Evolutionary conservation across 352 stramenopile species (phyloP).

Genomic region (Blastocystis sp.): DNA sequence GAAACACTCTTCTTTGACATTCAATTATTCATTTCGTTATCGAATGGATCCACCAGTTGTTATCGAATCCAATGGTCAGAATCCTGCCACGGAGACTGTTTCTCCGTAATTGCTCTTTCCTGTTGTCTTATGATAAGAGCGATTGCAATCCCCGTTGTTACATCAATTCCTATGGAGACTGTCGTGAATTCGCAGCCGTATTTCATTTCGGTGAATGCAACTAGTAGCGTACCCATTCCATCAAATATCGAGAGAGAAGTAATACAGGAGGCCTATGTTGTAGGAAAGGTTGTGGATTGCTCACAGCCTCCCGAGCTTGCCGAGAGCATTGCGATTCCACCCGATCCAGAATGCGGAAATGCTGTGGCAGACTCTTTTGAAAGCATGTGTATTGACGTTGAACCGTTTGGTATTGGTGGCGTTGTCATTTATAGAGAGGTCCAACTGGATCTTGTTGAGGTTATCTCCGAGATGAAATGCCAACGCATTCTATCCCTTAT

Average conservation of each 20-base stretch:
- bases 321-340: slow-evolving; percentile 44
- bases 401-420: neutral
- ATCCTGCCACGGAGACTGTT: too few relatives aligned
- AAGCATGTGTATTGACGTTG: slow-evolving; percentile 42
- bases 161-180: neutral
- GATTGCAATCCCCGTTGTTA: too few relatives aligned
- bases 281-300: neutral
- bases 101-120: too few relatives aligned
- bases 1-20: too few relatives aligned
- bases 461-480: slow-evolving; percentile 28
- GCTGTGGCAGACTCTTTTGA: slow-evolving; percentile 14
- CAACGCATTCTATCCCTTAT: slow-evolving; percentile 4
- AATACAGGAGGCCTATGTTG: neutral
- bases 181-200: neutral
- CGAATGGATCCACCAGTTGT: too few relatives aligned
- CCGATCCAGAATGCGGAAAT: slow-evolving; percentile 21
- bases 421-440: neutral
- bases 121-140: too few relatives aligned
- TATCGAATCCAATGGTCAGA: too few relatives aligned
- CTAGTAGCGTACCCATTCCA: too few relatives aligned
- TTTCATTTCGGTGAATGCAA: neutral
- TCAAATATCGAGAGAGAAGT: neutral
- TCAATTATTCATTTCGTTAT: too few relatives aligned
- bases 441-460: slow-evolving; percentile 5
- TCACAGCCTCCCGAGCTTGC: neutral